Evolutionary conservation across 106 monocot species (phyloP).

Genomic region (Acorus gramineus): DNA sequence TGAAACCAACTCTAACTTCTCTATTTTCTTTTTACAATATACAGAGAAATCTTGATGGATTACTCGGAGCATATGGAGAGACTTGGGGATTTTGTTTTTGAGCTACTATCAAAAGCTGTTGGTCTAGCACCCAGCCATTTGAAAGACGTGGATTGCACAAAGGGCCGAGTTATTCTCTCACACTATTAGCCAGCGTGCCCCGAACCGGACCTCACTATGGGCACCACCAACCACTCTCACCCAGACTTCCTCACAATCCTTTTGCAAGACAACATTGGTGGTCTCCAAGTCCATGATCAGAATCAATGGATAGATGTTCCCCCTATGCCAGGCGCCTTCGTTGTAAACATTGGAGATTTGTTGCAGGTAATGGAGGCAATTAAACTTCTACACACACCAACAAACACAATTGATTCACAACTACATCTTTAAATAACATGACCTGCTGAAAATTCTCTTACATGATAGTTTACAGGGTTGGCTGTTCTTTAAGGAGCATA

Average conservation of each 20-base stretch:
- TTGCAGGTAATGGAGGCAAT: slow-evolving; percentile 3
- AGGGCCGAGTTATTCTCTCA: not conserved
- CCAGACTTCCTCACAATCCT: slow-evolving; percentile 9
- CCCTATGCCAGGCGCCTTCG: slow-evolving; percentile 3
- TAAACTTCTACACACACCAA: too few species aligned
- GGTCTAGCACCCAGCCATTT: slow-evolving; percentile 2
- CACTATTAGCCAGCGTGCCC: slow-evolving; percentile 12
- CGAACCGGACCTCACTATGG: slow-evolving; percentile 3
- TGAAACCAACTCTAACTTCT: too few species aligned
- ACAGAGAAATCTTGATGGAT: slow-evolving; percentile 5
- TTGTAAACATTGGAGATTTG: slow-evolving; percentile 7
- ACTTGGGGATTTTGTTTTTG: slow-evolving; percentile 4
- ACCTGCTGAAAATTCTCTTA: too few species aligned
- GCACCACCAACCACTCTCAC: slow-evolving; percentile 7
- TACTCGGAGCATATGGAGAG: slow-evolving; percentile 5
- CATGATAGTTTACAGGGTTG: too few species aligned
- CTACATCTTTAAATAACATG: too few species aligned
- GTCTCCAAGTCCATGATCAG: slow-evolving; percentile 5
- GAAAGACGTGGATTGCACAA: slow-evolving; percentile 5
- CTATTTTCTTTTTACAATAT: not conserved
- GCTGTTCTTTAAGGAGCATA: too few species aligned
- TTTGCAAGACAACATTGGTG: slow-evolving; percentile 8
- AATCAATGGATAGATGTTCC: slow-evolving; percentile 8
- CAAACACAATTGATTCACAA: too few species aligned
- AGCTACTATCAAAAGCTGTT: slow-evolving; percentile 8